These are phyloP conservation scores for Fusarium anthophilum DNA, from an alignment of 2,329 filamentous ascomycete genomes.

Conservation along the genomic window DNA sequence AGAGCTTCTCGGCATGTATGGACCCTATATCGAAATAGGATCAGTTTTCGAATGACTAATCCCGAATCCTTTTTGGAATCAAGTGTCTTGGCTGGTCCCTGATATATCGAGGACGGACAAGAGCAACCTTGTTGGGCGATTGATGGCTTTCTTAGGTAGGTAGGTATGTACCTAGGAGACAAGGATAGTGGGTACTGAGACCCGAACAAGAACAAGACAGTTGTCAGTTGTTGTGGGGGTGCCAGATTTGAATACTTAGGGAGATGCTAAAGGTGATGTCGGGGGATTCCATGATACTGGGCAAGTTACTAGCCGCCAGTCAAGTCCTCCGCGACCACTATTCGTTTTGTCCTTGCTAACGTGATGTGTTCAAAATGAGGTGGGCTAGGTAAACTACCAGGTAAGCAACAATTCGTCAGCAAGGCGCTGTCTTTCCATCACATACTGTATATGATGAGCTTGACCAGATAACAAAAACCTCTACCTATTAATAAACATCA, in stretches of 20 bases:
- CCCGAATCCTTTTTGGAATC: not conserved
- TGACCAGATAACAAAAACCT: not conserved
- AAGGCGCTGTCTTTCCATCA: not conserved
- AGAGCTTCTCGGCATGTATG: not conserved
- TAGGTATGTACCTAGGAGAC: not conserved
- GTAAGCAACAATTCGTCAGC: constrained; percentile 9
- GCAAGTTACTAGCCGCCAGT: not conserved
- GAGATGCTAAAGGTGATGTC: not conserved
- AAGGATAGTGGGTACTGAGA: not conserved
- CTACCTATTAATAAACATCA: not conserved
- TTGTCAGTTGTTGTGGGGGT: not conserved
- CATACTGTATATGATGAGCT: not conserved
- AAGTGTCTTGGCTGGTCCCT: not conserved
- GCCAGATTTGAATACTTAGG: not conserved
- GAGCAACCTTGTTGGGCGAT: constrained; percentile 24
- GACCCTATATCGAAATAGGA: not conserved
- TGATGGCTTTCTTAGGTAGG: not conserved
- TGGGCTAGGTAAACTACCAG: not conserved
- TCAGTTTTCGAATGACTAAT: not conserved
- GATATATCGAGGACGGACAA: not conserved
- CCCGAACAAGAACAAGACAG: not conserved
- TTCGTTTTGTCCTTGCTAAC: not conserved
- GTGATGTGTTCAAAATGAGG: not conserved
- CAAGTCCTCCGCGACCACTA: not conserved
- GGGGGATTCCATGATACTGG: not conserved